These are phyloP conservation scores for Fistulinella staudtii DNA, from an alignment of 1,284 basidiomycete species.

Conservation along the genomic window DNA sequence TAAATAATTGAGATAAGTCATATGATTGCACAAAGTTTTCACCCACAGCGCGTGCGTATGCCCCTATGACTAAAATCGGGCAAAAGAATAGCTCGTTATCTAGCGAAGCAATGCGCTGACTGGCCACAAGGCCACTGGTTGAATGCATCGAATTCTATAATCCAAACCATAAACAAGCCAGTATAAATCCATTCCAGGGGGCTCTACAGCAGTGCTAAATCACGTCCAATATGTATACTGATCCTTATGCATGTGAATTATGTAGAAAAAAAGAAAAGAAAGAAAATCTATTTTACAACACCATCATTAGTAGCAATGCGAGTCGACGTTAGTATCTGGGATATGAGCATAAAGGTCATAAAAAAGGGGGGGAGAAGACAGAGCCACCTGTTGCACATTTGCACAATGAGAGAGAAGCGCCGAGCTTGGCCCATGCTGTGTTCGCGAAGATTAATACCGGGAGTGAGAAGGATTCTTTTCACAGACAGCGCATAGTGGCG, in stretches of 20 bases:
- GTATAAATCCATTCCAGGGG: not conserved
- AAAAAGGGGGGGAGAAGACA: slow-evolving; percentile 30
- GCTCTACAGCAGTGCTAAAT: not conserved
- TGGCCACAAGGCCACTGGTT: too few relatives aligned
- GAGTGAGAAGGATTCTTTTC: slow-evolving; percentile 8
- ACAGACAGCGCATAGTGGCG: slow-evolving; percentile 5
- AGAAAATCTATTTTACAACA: slow-evolving; percentile 17
- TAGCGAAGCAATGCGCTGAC: too few relatives aligned
- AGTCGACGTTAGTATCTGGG: slow-evolving; percentile 15
- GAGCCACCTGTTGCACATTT: slow-evolving; percentile 18
- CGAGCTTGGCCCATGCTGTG: slow-evolving; percentile 3
- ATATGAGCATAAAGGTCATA: slow-evolving; percentile 25
- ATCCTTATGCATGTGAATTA: slow-evolving; percentile 10
- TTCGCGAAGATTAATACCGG: slow-evolving; percentile 5
- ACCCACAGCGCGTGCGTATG: too few relatives aligned
- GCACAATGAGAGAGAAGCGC: slow-evolving; percentile 8
- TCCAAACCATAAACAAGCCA: not conserved
- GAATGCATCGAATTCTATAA: too few relatives aligned
- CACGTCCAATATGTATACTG: too few relatives aligned
- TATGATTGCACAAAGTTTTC: too few relatives aligned
- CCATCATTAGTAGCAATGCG: slow-evolving; percentile 16
- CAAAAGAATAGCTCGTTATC: too few relatives aligned
- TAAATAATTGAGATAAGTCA: too few relatives aligned
- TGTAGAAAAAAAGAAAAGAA: not conserved
- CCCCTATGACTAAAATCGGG: too few relatives aligned